Base-by-base conservation (phyloP, 139 green algal genomes). In the Tetradesmus obliquus region DNA sequence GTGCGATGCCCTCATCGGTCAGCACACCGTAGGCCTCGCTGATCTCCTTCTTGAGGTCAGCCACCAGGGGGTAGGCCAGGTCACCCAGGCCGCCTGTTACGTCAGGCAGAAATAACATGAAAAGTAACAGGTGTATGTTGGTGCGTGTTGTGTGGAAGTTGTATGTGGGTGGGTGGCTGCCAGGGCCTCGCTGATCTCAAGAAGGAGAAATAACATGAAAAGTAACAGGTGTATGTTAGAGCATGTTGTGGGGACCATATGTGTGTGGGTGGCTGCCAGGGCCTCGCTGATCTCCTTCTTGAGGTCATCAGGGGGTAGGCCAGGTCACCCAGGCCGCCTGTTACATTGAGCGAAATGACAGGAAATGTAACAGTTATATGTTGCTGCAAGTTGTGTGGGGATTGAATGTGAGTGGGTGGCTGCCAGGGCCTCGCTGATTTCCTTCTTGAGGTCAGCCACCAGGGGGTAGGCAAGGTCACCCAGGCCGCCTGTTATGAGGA, bases 221-320 rank as follows among this genome's bases (percentile, higher is more conserved):
- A 10, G 60, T 13, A 72, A 13, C 12, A 72, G 60, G 10, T 10
- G 32, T 45, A 45, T 45, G 32, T 45, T 45, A 45, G 32, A 45
- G 32, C 32, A 45, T 45, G 32, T 45, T 45, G 32, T 45, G 32
- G 32, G 32, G 32, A 45, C 32, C 32, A 45, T 45, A 45, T 45
- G 32, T 45, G 32, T 45, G 32, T 45, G 32, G 32, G 32, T 45
- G 32, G 32, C 32, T 45, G 32, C 32, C 32, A 45, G 32, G 32
- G 58, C 89, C 87, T 97, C 91, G 24, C 86, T 94, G 89, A 99
- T 98, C 92, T 98, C 96, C 72, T 97, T 97, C 95, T 99, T 99
- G 53, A 99, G 92, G 95, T 99, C 98, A 99, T 98, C 91, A 99
- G 95, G 22, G 98, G 98, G 96, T 99, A 99, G 55, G 93, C 92